Base-by-base conservation (phyloP, 352 stramenopile genomes). In the Thraustochytrium sp. region DNA sequence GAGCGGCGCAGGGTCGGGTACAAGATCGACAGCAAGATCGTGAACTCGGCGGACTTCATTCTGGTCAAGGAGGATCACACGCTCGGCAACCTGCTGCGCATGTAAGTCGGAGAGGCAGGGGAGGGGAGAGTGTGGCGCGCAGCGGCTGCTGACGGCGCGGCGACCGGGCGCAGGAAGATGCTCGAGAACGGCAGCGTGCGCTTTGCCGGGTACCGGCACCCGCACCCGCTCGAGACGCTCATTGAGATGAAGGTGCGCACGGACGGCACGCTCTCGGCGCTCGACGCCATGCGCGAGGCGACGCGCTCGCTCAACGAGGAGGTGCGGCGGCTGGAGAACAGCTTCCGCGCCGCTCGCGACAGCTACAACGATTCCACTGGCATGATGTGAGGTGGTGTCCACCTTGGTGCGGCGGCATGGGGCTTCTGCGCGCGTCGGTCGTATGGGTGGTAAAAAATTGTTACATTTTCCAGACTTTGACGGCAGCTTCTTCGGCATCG, bases 41-140 rank as follows among this genome's bases (percentile, higher is more conserved):
- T 93, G 38, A 98, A 99, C 87, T 94, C 96, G 31, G 96, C 95
- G 76, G 98, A 95, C 62, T 98, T 99, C 86, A 97, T 92, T 63
- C 94, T 99, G 85, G 93, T 98, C 76, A 98, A 97, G 64, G 96
- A 99, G 88, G 96, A 99, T 89, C 96, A 99, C 89, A 99, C 96
- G 0, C 91, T 99, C 54, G 94, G 92, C 53, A 99, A 98, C 87
- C 91, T 99, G 80, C 92, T 99, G 80, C 94, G 96, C 76, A 98
- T 98, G 94, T 96, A 86, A 88, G 90, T 73, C 2, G 13, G 3
- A 3, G 11, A 29, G 11, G 23, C 13, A 31, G 49, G 11, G 11
- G 49, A 3, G 49, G 4, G 49, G 3, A 29, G 49, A 8, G 26
- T 16, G 26, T 8, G 8, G 34, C 54, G 34, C 54, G 54, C 8